Percentiles rank a stretch among this genome's conserved stretches.
These are phyloP conservation scores for Candida sp. DNA, from an alignment of 1,139 yeast genomes.

Conservation along the genomic window DNA sequence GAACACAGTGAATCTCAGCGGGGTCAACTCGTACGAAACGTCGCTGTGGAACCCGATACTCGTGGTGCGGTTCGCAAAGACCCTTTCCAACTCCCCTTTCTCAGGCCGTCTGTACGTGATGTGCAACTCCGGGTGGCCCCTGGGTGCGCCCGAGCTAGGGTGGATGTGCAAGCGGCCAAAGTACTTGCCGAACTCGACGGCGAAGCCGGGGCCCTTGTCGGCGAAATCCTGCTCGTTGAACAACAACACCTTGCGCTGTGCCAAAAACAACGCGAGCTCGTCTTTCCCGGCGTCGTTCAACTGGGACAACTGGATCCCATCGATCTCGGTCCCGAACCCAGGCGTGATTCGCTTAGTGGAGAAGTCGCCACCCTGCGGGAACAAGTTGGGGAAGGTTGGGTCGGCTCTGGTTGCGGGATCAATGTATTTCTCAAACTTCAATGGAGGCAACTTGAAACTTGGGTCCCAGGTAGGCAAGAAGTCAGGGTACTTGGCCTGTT, in stretches of 20 bases:
- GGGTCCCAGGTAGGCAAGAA: constrained; percentile 61
- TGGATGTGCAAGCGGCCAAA: constrained; percentile 39
- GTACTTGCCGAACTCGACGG: constrained; percentile 30
- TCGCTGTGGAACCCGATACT: constrained; percentile 33
- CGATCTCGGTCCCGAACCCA: constrained; percentile 35
- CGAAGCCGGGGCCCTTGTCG: constrained; percentile 32
- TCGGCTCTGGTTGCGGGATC: constrained; percentile 56
- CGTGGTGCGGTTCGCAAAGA: constrained; percentile 22
- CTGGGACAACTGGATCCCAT: constrained; percentile 35
- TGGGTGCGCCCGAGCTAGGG: constrained; percentile 31
- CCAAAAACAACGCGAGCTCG: constrained; percentile 35
- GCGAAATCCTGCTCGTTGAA: constrained; percentile 37
- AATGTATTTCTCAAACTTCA: constrained; percentile 48
- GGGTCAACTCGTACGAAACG: constrained; percentile 34
- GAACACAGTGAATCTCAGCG: constrained; percentile 33
- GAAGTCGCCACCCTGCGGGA: constrained; percentile 22
- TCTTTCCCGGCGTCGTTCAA: constrained; percentile 34
- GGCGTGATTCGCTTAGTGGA: constrained; percentile 28
- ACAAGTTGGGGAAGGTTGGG: constrained; percentile 28
- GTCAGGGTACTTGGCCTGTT: constrained; percentile 37
- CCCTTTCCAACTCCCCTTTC: constrained; percentile 22
- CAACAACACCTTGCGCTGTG: constrained; percentile 33
- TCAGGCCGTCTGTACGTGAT: constrained; percentile 35
- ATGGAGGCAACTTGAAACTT: constrained; percentile 43
- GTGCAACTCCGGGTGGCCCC: constrained; percentile 30